Percentiles rank a stretch among this genome's conserved stretches.
phyloP scores from a whole-genome alignment of 345 rosid genomes.

The Hibiscus syriacus region DNA sequence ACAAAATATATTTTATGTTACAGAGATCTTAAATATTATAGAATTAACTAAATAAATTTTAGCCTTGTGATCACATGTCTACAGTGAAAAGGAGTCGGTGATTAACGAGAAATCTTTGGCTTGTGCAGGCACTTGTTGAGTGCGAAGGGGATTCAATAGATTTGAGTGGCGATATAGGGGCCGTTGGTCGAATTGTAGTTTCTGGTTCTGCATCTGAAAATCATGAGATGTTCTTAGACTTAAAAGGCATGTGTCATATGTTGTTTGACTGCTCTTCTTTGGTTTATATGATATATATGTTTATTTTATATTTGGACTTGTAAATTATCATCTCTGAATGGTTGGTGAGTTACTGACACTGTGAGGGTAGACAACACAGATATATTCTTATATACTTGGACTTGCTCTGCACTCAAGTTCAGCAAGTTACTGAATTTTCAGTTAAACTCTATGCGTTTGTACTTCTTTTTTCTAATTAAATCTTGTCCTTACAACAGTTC shows the following conservation, averaged over 20 bases:
- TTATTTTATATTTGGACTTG: not conserved
- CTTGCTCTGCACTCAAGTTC: not conserved
- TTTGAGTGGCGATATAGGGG: conserved; percentile 95
- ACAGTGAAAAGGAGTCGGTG: not conserved
- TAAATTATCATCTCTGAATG: not conserved
- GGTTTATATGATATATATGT: not conserved
- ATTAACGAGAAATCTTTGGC: conserved; percentile 15
- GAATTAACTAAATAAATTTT: not conserved
- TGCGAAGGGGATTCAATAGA: conserved; percentile 33
- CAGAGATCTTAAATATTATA: not conserved
- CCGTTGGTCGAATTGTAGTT: conserved; percentile 80
- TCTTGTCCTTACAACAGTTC: not conserved
- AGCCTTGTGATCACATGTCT: not conserved
- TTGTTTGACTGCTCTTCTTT: not conserved
- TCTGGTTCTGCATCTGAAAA: conserved; percentile 45
- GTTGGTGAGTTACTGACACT: not conserved
- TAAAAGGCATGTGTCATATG: conserved; percentile 80
- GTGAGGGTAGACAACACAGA: not conserved
- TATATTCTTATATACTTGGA: not conserved
- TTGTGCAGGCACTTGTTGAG: conserved; percentile 78
- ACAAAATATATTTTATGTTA: not conserved
- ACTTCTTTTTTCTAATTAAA: no score
- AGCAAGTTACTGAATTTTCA: not conserved
- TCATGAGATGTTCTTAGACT: conserved; percentile 63
- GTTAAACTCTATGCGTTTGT: not conserved